Evolutionary conservation across 768 basidiomycete species (phyloP).

Genomic region (Boletellus emodensis): DNA sequence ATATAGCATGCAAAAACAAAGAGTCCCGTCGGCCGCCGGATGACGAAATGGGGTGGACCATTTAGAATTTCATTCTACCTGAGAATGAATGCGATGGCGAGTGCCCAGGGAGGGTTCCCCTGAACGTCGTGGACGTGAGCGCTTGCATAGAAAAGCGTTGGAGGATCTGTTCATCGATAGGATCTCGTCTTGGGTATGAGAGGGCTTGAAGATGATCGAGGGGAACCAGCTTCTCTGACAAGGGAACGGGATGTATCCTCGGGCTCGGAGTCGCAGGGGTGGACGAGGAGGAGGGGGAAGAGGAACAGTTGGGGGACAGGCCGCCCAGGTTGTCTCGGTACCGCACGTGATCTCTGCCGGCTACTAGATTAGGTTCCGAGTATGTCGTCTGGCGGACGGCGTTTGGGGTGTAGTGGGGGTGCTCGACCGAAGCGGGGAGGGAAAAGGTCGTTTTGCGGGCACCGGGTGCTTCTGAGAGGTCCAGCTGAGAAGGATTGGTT

Average conservation of each 20-base stretch:
- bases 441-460: constrained; percentile 29
- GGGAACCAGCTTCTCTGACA: constrained; percentile 49
- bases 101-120: constrained; percentile 10
- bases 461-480: constrained; percentile 18
- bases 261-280: constrained; percentile 36
- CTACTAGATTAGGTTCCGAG: constrained; percentile 24
- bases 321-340: constrained; percentile 20
- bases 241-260: constrained; percentile 15
- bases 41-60: not conserved
- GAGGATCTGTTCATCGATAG: constrained; percentile 60
- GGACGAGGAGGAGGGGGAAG: constrained; percentile 37
- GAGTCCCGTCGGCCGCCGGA: not conserved
- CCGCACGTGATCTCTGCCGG: not conserved
- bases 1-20: constrained; percentile 5
- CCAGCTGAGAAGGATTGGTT: constrained; percentile 24
- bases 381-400: constrained; percentile 30
- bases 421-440: constrained; percentile 27
- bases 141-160: constrained; percentile 47
- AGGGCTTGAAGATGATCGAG: constrained; percentile 57
- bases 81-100: constrained; percentile 22
- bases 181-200: constrained; percentile 54
- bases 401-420: constrained; percentile 18
- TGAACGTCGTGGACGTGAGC: constrained; percentile 19
- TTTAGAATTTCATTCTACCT: constrained; percentile 23
- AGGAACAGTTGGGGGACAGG: constrained; percentile 24